These are phyloP conservation scores for Syncephalastrum sp. DNA, from an alignment of 371 early-diverging fungal genomes.

Conservation along the genomic window DNA sequence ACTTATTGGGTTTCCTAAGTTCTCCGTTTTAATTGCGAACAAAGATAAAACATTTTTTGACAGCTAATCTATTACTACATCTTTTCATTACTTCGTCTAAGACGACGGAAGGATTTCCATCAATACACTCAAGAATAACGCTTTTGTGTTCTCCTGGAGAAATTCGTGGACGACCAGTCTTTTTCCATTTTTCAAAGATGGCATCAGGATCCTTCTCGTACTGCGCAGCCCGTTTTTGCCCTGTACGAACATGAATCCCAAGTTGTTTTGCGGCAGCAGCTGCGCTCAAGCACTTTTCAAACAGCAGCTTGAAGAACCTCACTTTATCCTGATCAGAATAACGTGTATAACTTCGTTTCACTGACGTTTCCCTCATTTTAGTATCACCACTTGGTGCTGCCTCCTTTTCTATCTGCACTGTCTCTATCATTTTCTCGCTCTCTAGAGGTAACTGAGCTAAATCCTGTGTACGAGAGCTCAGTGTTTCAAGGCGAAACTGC, in stretches of 20 bases:
- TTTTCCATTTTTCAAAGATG: constrained; percentile 10
- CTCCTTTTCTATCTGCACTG: constrained; percentile 11
- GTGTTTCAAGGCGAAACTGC: constrained; percentile 14
- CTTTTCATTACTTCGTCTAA: not conserved
- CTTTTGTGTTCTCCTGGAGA: constrained; percentile 16
- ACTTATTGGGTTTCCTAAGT: too few species aligned
- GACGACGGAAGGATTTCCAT: constrained; percentile 15
- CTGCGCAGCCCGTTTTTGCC: constrained; percentile 17
- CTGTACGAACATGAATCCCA: constrained; percentile 20
- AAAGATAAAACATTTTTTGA: too few species aligned
- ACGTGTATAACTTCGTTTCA: constrained; percentile 13
- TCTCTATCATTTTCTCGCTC: constrained; percentile 5
- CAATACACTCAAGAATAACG: constrained; percentile 13
- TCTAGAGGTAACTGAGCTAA: constrained; percentile 10
- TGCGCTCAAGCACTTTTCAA: constrained; percentile 6
- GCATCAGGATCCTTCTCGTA: constrained; percentile 14
- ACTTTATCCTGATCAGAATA: constrained; percentile 16
- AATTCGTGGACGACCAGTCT: constrained; percentile 14
- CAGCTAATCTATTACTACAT: too few species aligned
- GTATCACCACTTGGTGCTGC: constrained; percentile 7
- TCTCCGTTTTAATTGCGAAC: too few species aligned
- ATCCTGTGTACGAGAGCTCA: constrained; percentile 17
- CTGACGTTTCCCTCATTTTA: constrained; percentile 10
- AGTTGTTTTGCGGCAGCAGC: constrained; percentile 15
- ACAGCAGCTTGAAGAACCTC: not conserved